phyloP scores from a whole-genome alignment of 2,329 filamentous ascomycete species.

The Ceratocystis huliohia region DNA sequence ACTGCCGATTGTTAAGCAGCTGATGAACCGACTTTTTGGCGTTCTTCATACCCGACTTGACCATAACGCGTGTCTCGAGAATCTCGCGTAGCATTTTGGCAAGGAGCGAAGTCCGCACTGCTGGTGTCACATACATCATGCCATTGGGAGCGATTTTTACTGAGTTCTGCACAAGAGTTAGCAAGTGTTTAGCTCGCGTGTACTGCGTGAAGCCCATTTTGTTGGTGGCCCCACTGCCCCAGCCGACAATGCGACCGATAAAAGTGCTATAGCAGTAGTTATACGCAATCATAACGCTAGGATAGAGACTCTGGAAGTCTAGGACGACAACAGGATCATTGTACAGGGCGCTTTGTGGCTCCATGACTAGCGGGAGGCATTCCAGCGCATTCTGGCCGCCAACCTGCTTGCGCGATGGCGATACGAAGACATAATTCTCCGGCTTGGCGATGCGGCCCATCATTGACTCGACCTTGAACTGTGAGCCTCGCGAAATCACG shows the following conservation, averaged over 20 bases:
- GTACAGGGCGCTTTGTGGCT: constrained; percentile 91
- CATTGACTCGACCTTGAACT: constrained; percentile 96
- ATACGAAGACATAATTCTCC: constrained; percentile 83
- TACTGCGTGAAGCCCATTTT: constrained; percentile 59
- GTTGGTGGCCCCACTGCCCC: constrained; percentile 67
- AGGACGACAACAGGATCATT: constrained; percentile 77
- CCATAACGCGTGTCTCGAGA: constrained; percentile 90
- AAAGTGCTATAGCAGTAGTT: constrained; percentile 99
- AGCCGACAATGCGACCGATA: constrained; percentile 69
- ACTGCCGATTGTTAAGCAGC: constrained; percentile 84
- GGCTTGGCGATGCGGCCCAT: constrained; percentile 99
- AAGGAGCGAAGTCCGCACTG: constrained; percentile 76
- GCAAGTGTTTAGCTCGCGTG: constrained; percentile 51
- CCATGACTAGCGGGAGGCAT: constrained; percentile 91
- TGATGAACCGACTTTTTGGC: constrained; percentile 39
- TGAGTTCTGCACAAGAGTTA: constrained; percentile 44
- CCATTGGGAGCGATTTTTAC: constrained; percentile 92
- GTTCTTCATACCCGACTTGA: constrained; percentile 73
- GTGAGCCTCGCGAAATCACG: constrained; percentile 85
- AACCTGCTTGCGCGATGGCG: constrained; percentile 82
- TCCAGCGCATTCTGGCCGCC: constrained; percentile 89
- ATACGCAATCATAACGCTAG: constrained; percentile 97
- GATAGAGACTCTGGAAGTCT: constrained; percentile 93
- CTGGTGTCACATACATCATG: constrained; percentile 82
- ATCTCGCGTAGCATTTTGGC: constrained; percentile 97